phyloP scores from a whole-genome alignment of 441 rosid species.

The Adansonia rubrostipa region DNA sequence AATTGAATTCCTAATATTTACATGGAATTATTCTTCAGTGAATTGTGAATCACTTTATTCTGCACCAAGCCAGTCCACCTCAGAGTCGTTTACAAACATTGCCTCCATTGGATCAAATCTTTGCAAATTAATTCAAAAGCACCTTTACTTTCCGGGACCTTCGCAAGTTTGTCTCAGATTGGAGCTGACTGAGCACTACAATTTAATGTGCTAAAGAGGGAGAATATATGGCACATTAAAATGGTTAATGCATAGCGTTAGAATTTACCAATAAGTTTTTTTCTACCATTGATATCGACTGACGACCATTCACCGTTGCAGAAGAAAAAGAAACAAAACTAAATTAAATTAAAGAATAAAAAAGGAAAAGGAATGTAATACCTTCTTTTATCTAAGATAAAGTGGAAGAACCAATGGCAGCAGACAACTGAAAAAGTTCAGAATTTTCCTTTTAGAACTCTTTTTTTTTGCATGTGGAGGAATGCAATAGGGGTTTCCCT shows the following conservation, averaged over 20 bases:
- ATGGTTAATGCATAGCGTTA: neutral
- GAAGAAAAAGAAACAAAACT: neutral
- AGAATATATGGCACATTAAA: slow-evolving; percentile 4
- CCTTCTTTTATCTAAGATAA: slow-evolving; percentile 36
- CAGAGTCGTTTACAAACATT: too few relatives aligned
- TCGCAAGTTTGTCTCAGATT: neutral
- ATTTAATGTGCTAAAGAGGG: neutral
- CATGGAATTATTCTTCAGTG: neutral
- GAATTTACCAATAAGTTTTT: neutral
- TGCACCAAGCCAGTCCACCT: neutral
- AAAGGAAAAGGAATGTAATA: slow-evolving; percentile 40
- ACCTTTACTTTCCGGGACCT: neutral
- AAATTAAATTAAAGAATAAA: neutral
- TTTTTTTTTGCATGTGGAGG: slow-evolving; percentile 28
- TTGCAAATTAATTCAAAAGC: neutral
- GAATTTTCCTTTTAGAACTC: slow-evolving; percentile 29
- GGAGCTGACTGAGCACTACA: neutral
- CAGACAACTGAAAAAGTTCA: slow-evolving; percentile 27
- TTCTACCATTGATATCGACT: neutral
- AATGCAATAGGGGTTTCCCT: slow-evolving; percentile 29
- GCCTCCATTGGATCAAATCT: neutral
- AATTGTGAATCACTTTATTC: neutral
- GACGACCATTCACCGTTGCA: neutral
- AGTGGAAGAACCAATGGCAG: slow-evolving; percentile 33
- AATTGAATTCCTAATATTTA: neutral